Conservation (phyloP, 257 asterid species). For the Solanum megistacrolobum region DNA sequence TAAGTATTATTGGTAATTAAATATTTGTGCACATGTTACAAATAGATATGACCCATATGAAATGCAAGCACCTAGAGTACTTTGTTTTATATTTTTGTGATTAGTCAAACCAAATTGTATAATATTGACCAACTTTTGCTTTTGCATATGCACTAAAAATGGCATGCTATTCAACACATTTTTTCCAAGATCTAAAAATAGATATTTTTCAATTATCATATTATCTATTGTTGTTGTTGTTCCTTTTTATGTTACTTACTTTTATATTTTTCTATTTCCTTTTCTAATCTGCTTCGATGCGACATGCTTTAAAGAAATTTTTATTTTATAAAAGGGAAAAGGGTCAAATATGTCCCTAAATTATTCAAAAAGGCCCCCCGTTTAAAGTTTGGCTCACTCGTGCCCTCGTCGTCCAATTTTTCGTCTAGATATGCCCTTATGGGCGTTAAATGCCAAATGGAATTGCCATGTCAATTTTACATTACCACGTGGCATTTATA, state of each 20-base stretch:
- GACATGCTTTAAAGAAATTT: not conserved
- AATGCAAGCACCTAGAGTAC: not conserved
- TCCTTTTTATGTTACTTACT: not conserved
- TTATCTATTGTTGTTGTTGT: not conserved
- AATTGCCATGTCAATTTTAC: no score
- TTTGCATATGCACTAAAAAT: not conserved
- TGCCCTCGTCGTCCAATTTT: no score
- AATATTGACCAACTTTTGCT: not conserved
- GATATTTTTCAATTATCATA: fast-evolving
- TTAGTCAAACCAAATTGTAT: not conserved
- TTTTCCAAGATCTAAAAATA: not conserved
- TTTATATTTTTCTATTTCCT: fast-evolving
- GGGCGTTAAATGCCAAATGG: no score
- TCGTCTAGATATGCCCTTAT: no score
- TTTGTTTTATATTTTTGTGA: not conserved
- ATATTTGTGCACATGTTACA: not conserved
- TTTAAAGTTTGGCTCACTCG: no score
- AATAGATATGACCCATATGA: not conserved
- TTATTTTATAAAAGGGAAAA: no score
- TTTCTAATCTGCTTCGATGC: not conserved
- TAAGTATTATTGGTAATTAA: not conserved
- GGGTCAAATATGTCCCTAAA: no score
- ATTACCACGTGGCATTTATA: no score
- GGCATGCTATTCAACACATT: not conserved
- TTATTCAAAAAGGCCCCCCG: no score